Conservation (phyloP, 2,329 filamentous ascomycete genomes). For the Aspergillus costaricaensis region DNA sequence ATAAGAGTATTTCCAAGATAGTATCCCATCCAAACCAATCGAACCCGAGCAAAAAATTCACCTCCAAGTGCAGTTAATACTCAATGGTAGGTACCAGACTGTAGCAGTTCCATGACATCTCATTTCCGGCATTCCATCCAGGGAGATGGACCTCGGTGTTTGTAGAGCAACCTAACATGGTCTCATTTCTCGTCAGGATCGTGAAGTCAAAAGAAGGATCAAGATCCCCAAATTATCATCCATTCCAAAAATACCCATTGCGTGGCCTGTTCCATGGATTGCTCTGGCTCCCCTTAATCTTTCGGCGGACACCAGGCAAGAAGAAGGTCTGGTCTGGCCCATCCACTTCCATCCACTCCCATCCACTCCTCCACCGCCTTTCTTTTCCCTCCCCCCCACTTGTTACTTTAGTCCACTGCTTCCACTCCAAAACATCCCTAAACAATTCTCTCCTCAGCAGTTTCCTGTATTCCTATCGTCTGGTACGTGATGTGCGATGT, state of each 20-base stretch:
- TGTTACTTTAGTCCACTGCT: slow-evolving; percentile 10
- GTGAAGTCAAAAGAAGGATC: not conserved
- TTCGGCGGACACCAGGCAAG: not conserved
- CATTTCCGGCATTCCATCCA: too few species aligned
- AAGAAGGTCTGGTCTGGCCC: not conserved
- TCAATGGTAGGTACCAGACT: too few species aligned
- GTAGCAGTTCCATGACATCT: too few species aligned
- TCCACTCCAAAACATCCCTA: slow-evolving; percentile 10
- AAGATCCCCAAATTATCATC: not conserved
- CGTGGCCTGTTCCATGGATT: not conserved
- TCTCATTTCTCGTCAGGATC: not conserved
- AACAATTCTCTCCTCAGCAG: slow-evolving; percentile 7
- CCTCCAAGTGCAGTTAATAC: too few species aligned
- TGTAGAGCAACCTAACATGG: not conserved
- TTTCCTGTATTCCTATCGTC: not conserved
- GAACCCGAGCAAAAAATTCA: too few species aligned
- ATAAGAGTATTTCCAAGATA: too few species aligned
- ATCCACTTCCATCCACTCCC: not conserved
- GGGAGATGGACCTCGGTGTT: not conserved
- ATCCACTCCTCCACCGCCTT: slow-evolving; percentile 7
- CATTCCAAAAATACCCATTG: not conserved
- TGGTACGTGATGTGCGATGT: not conserved
- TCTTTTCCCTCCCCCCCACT: slow-evolving; percentile 7
- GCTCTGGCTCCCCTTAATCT: not conserved
- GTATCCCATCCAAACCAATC: too few species aligned